phyloP scores from a whole-genome alignment of 106 monocot species.

The Narthecium ossifragum region DNA sequence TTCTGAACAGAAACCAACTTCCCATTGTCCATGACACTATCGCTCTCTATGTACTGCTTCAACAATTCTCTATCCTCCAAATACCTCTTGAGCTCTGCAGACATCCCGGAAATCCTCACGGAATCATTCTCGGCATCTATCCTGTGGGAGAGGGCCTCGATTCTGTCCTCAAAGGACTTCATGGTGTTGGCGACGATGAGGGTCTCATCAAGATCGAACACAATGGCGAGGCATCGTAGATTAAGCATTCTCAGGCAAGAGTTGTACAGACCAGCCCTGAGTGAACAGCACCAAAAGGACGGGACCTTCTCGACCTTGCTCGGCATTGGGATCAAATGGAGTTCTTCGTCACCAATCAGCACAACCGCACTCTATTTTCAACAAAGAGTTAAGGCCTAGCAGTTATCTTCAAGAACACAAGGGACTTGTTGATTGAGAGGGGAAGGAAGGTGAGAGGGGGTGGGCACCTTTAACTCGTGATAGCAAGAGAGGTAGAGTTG shows the following conservation, averaged over 20 bases:
- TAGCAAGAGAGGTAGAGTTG: slow-evolving; percentile 57
- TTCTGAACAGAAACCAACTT: slow-evolving; percentile 42
- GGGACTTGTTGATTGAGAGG: background rate
- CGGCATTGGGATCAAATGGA: slow-evolving; percentile 90
- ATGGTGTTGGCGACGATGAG: slow-evolving; percentile 94
- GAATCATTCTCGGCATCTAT: slow-evolving; percentile 70
- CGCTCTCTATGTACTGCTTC: slow-evolving; percentile 70
- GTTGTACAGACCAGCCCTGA: slow-evolving; percentile 45
- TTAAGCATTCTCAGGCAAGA: slow-evolving; percentile 83
- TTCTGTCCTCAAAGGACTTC: slow-evolving; percentile 89
- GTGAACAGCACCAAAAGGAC: slow-evolving; percentile 88
- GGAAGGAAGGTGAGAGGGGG: background rate
- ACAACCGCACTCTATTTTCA: slow-evolving; percentile 64
- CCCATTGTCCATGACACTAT: slow-evolving; percentile 53
- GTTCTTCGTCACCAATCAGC: slow-evolving; percentile 49
- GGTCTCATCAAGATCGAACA: slow-evolving; percentile 93
- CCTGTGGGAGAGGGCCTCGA: slow-evolving; percentile 65
- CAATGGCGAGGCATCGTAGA: slow-evolving; percentile 78
- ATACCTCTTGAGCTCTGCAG: slow-evolving; percentile 80
- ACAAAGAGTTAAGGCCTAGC: background rate
- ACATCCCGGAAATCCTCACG: slow-evolving; percentile 75
- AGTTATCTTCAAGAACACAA: background rate
- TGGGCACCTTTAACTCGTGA: slow-evolving; percentile 33
- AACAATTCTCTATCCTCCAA: slow-evolving; percentile 70
- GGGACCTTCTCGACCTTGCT: slow-evolving; percentile 47